Evolutionary conservation across 345 rosid species (phyloP).

Genomic region (Rubroshorea leprosula): DNA sequence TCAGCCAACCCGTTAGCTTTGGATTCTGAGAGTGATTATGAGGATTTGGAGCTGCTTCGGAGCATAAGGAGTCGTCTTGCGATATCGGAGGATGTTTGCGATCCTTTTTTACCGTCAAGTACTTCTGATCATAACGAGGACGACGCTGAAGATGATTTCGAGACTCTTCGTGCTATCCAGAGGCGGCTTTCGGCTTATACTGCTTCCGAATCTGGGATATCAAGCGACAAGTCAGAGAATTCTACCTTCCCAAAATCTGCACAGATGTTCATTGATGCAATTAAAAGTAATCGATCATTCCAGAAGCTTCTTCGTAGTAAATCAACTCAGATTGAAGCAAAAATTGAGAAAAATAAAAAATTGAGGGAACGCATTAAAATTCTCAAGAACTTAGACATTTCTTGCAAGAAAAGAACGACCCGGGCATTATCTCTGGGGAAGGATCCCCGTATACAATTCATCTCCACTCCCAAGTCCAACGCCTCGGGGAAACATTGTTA

Average conservation of each 20-base stretch:
- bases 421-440: slow-evolving; percentile 58
- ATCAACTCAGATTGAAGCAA: slow-evolving; percentile 61
- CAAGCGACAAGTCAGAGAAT: slow-evolving; percentile 20
- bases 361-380: slow-evolving; percentile 62
- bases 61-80: slow-evolving; percentile 46
- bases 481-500: slow-evolving; percentile 27
- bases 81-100: slow-evolving; percentile 23
- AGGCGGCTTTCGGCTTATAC: slow-evolving; percentile 43
- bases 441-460: slow-evolving; percentile 71
- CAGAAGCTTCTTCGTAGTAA: slow-evolving; percentile 70
- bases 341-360: slow-evolving; percentile 78
- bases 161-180: slow-evolving; percentile 65
- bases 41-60: slow-evolving; percentile 54
- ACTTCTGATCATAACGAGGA: too few relatives aligned
- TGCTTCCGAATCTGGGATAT: not conserved
- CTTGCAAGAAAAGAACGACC: slow-evolving; percentile 61
- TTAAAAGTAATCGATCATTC: slow-evolving; percentile 72
- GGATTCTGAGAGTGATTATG: slow-evolving; percentile 61
- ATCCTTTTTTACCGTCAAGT: slow-evolving; percentile 31
- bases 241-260: slow-evolving; percentile 71
- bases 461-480: slow-evolving; percentile 43
- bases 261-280: slow-evolving; percentile 58
- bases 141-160: slow-evolving; percentile 59
- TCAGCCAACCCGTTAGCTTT: too few relatives aligned
- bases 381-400: slow-evolving; percentile 62